Conservation (phyloP, 805 yeast species). For the Candida bentonensis region DNA sequence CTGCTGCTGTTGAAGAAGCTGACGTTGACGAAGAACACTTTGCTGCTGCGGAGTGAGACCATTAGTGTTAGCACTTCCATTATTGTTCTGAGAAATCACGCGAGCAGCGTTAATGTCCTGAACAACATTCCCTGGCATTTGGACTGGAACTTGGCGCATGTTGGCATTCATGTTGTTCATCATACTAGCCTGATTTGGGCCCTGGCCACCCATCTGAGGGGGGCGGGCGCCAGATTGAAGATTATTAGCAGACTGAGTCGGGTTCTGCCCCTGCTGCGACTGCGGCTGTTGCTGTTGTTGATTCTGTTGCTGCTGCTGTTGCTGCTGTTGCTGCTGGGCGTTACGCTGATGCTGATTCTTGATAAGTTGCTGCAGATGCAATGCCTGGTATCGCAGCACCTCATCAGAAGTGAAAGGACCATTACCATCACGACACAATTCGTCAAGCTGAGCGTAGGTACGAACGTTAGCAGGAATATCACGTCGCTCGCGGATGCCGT, state of each 20-base stretch:
- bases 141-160: neutral
- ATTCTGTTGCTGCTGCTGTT: conserved; percentile 2
- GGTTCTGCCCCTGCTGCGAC: neutral
- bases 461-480: neutral
- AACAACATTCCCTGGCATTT: no score
- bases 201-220: neutral
- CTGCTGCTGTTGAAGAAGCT: conserved; percentile 9
- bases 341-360: neutral
- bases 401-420: neutral
- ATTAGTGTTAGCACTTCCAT: no score
- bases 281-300: conserved; percentile 1
- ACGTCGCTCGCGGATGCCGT: no score
- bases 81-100: neutral
- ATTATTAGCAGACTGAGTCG: neutral
- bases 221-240: no score
- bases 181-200: no score
- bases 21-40: conserved; percentile 5
- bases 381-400: neutral
- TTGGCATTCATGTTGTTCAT: neutral
- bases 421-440: neutral
- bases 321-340: conserved; percentile 2
- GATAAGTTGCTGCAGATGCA: conserved; percentile 1
- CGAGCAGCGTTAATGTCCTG: no score
- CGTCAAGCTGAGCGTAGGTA: neutral
- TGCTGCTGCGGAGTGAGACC: neutral